phyloP scores from a whole-genome alignment of 2,329 filamentous ascomycete genomes.

The Karstenula rhodostoma region DNA sequence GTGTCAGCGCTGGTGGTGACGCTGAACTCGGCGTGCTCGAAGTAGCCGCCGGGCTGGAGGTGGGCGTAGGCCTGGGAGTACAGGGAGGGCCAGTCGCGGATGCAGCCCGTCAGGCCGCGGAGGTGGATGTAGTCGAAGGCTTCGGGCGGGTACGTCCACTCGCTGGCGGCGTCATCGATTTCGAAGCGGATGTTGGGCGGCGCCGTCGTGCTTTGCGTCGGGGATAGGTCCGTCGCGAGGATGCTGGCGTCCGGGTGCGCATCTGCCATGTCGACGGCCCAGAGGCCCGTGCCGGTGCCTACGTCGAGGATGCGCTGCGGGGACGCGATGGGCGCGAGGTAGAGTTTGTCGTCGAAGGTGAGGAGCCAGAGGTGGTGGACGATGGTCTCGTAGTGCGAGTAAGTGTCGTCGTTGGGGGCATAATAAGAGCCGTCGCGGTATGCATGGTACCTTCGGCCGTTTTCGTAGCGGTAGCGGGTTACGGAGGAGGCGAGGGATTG shows the following conservation, averaged over 20 bases:
- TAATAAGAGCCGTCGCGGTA: slow-evolving; percentile 48
- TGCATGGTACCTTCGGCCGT: slow-evolving; percentile 46
- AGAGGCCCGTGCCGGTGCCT: slow-evolving; percentile 46
- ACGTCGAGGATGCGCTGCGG: slow-evolving; percentile 45
- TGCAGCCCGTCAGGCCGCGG: slow-evolving; percentile 51
- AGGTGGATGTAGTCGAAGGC: slow-evolving; percentile 53
- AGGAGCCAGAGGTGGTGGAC: slow-evolving; percentile 48
- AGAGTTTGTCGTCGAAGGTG: slow-evolving; percentile 45
- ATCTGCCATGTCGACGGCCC: slow-evolving; percentile 51
- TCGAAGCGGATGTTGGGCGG: slow-evolving; percentile 56
- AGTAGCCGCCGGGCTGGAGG: slow-evolving; percentile 52
- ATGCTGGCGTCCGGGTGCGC: slow-evolving; percentile 45
- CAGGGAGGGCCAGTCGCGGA: slow-evolving; percentile 51
- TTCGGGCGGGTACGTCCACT: slow-evolving; percentile 51
- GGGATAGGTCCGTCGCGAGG: slow-evolving; percentile 47
- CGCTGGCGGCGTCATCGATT: slow-evolving; percentile 53
- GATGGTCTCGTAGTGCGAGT: slow-evolving; percentile 38
- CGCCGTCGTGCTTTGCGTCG: slow-evolving; percentile 42
- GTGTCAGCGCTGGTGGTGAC: slow-evolving; percentile 33
- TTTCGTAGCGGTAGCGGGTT: slow-evolving; percentile 51
- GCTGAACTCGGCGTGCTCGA: slow-evolving; percentile 54
- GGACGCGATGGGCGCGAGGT: slow-evolving; percentile 41
- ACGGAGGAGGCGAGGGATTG: slow-evolving; percentile 50
- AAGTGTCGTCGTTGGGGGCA: slow-evolving; percentile 44
- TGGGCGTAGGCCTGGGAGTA: slow-evolving; percentile 49